Evolutionary conservation across 2,329 filamentous ascomycete species (phyloP), one percentile per base, ranked within the genome.

Genomic region (Aspergillus transmontanensis): DNA sequence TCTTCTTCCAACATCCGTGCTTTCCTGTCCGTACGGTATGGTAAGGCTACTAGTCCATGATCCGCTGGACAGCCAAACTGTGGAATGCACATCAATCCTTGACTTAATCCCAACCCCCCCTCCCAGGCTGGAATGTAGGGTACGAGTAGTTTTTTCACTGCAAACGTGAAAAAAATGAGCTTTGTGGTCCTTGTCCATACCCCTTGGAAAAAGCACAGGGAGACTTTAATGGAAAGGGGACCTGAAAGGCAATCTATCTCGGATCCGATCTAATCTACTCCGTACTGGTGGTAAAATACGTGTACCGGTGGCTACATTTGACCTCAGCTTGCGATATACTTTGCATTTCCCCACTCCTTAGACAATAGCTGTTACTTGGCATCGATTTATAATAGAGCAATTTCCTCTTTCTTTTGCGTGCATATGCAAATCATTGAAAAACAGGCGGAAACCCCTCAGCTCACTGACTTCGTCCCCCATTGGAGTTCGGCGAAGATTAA

Each of bases 351-450:
- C 45, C 12, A 16, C 45, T 28, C 45, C 45, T 48, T 48, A 28
- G 14, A 30, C 46, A 50, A 30, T 48, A 48, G 45, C 46, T 50
- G 10, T 30, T 19, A 51, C 48, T 51, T 51, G 48, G 48, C 48
- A 51, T 51, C 26, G 28, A 51, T 51, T 51, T 51, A 51, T 51
- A 51, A 51, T 51, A 34, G n/a, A n/a, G 28, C 14, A 32, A 51
- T 51, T 51, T 32, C 48, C 28, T 51, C 28, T 51, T 51, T 51
- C 28, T 51, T 32, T 51, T 16, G 28, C 48, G 30, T 51, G 48
- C 48, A 34, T n/a, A 51, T 51, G 48, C 28, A 51, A 51, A 32
- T n/a, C 28, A 51, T 32, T 50, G 23, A 50, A 21, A 21, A 45
- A 34, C 45, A 21, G 53, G n/a, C 54, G 32, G 57, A 41, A 50